Evolutionary conservation across 106 monocot species (phyloP), one percentile per base, ranked within the genome.

Genomic region (Dioscorea dumetorum): DNA sequence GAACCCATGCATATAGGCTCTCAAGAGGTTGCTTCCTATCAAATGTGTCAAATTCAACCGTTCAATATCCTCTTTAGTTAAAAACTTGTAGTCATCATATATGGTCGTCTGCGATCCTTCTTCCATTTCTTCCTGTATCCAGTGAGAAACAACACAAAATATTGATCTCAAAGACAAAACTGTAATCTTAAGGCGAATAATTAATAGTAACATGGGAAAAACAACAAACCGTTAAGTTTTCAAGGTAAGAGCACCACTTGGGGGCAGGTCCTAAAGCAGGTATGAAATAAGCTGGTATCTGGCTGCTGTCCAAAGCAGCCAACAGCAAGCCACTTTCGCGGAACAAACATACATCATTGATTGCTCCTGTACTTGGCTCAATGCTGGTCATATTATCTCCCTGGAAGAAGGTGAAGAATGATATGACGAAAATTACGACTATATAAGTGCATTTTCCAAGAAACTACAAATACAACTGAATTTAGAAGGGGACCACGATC

Each of bases 231-330:
- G 91, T 91, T 34, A 87, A 62, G 58, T 83, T 86, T 65, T 97
- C 95, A 61, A 97, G 85, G 57, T 86, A 72, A 50, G 91, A 80
- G 63, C 84, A 88, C 95, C 95, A 97, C 71, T 89, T 97, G 4
- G 95, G 91, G 28, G 95, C 95, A 71, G 91, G 88, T 23, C 95
- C 95, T 35, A 97, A 69, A 60, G 81, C 79, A 76, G 95, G 95
- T 61, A 97, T 71, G 49, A 91, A 97, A 74, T 86, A 86, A 15
- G 91, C 84, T 63, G 95, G 82, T 60, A 97, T 97, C 65, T 88
- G 88, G 54, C 91, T 82, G 50, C 77, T 58, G 67, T 97, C 95
- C 15, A 91, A 78, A 66, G 88, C 91, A 71, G 91, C 54, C 51
- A 97, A 74, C 79, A 97, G 74, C 76, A 97, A 87, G 35, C 95